Evolutionary conservation across 1,284 basidiomycete genomes (phyloP).

Genomic region (Malassezia yamatoensis): DNA sequence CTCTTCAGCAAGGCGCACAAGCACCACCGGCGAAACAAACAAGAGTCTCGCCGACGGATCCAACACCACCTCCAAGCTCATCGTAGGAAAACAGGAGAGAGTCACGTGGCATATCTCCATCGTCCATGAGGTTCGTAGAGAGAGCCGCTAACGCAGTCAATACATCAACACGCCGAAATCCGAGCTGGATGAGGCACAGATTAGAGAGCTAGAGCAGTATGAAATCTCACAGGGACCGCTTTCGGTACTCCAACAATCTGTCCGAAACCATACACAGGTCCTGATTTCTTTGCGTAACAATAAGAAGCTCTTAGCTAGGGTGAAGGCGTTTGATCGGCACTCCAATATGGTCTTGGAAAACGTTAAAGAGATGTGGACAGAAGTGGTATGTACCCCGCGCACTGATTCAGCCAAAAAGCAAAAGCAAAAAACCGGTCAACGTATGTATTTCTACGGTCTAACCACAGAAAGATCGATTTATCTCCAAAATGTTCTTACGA

Average conservation of each 20-base stretch:
- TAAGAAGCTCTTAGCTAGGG: conserved; percentile 91
- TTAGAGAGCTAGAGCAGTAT: conserved; percentile 70
- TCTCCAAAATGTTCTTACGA: conserved; percentile 80
- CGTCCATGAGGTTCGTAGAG: conserved; percentile 6
- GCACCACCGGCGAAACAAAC: conserved; percentile 18
- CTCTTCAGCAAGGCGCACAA: conserved; percentile 11
- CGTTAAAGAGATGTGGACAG: conserved; percentile 81
- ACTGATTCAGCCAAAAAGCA: conserved; percentile 65
- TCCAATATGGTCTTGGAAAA: conserved; percentile 72
- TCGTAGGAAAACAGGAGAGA: background rate
- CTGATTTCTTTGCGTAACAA: conserved; percentile 95
- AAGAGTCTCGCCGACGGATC: conserved; percentile 17
- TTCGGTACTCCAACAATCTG: conserved; percentile 94
- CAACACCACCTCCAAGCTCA: conserved; percentile 11
- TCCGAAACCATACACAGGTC: conserved; percentile 94
- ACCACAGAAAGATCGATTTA: conserved; percentile 64
- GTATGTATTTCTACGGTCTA: conserved; percentile 15
- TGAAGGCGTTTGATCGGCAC: conserved; percentile 98
- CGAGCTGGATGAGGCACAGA: conserved; percentile 90
- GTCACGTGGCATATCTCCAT: conserved; percentile 2
- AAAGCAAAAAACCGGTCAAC: conserved; percentile 96
- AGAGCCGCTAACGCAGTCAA: conserved; percentile 57
- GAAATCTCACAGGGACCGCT: conserved; percentile 60
- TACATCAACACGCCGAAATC: conserved; percentile 93
- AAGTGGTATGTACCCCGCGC: conserved; percentile 51